phyloP scores from a whole-genome alignment of 2,329 filamentous ascomycete genomes.

The Thelonectria olida region DNA sequence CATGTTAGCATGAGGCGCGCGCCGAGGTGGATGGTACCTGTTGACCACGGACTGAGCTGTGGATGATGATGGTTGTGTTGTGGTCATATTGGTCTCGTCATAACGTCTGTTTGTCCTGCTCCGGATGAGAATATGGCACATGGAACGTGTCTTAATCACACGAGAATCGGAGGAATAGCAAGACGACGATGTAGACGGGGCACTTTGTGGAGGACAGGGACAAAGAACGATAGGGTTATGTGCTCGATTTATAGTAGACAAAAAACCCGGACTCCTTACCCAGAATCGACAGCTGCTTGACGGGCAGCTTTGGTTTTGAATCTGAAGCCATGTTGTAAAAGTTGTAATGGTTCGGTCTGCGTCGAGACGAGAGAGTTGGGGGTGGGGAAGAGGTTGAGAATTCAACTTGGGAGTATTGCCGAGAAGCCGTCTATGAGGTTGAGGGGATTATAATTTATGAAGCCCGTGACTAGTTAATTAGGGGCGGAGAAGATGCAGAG shows the following conservation, averaged over 20 bases:
- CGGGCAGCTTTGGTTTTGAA: constrained; percentile 70
- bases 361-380: constrained; percentile 6
- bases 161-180: background rate
- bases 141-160: constrained; percentile 10
- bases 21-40: constrained; percentile 19
- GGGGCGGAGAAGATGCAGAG: background rate
- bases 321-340: constrained; percentile 22
- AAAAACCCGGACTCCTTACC: constrained; percentile 60
- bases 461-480: background rate
- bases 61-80: background rate
- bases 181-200: background rate
- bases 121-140: constrained; percentile 33
- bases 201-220: background rate
- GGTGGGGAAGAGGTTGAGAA: constrained; percentile 4
- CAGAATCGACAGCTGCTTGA: constrained; percentile 80
- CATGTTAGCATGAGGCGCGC: constrained; percentile 44
- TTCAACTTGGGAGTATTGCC: constrained; percentile 1
- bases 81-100: constrained; percentile 5
- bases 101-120: constrained; percentile 14
- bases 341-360: constrained; percentile 24
- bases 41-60: constrained; percentile 22
- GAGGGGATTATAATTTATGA: background rate
- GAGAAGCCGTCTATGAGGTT: constrained; percentile 1
- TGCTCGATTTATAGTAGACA: background rate
- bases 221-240: background rate